phyloP scores from a whole-genome alignment of 2,329 filamentous ascomycete genomes.

The Trichoderma cornu-damae region DNA sequence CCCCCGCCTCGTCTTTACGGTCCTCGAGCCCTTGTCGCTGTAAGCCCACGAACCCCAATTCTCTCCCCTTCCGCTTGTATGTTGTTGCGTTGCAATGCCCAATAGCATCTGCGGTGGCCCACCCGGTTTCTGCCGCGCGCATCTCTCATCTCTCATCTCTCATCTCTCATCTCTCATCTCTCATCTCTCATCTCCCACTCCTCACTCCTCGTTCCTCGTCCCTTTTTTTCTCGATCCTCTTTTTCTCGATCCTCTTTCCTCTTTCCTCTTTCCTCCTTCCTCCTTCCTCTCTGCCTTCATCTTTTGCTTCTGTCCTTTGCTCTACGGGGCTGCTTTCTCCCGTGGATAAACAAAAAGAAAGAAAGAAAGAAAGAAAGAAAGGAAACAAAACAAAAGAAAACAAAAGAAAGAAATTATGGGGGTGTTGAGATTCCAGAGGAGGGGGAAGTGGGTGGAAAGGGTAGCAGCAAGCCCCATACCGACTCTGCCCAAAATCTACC shows the following conservation, averaged over 20 bases:
- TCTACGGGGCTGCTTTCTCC: neutral
- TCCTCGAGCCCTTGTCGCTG: conserved; percentile 65
- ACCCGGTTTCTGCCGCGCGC: too few relatives aligned
- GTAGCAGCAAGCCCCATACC: neutral
- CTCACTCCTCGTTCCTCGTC: too few relatives aligned
- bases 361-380: too few relatives aligned
- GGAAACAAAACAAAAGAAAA: too few relatives aligned
- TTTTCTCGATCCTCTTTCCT: neutral
- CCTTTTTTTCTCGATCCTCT: too few relatives aligned
- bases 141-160: too few relatives aligned
- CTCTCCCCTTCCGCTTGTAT: too few relatives aligned
- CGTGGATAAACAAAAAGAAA: too few relatives aligned
- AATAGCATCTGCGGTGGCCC: neutral
- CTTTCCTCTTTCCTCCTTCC: neutral
- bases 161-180: too few relatives aligned
- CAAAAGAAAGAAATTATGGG: too few relatives aligned
- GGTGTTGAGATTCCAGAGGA: neutral
- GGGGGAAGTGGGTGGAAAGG: too few relatives aligned
- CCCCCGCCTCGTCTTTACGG: conserved; percentile 61
- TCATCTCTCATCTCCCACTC: too few relatives aligned
- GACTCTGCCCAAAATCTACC: neutral
- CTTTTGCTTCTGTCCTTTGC: neutral
- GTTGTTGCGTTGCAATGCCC: neutral
- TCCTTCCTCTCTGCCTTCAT: neutral
- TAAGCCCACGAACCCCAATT: conserved; percentile 35